Evolutionary conservation across 148 eudicot genomes (phyloP).

Genomic region (Linanthus parryae): DNA sequence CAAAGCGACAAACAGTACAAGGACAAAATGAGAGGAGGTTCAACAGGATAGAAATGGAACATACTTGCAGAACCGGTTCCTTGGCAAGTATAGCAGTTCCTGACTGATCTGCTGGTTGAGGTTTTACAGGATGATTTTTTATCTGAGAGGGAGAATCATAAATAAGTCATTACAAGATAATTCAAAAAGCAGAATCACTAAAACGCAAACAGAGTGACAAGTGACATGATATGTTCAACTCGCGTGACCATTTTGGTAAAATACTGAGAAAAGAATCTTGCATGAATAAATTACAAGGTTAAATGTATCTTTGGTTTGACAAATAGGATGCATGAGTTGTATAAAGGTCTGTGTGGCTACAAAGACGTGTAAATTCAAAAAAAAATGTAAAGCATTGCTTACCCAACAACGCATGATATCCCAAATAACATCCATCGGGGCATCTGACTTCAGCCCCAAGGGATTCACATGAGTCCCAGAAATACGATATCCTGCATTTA

Average conservation of each 20-base stretch:
- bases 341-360: neutral
- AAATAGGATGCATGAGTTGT: neutral
- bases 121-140: conserved; percentile 82
- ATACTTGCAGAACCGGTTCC: conserved; percentile 87
- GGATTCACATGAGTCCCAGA: conserved; percentile 90
- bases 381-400: conserved; percentile 10
- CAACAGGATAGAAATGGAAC: neutral
- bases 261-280: no score
- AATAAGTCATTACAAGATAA: neutral
- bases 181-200: neutral
- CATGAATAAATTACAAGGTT: no score
- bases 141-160: no score
- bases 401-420: conserved; percentile 99
- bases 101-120: conserved; percentile 71
- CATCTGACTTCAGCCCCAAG: conserved; percentile 81
- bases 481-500: conserved; percentile 95
- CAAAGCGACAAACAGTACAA: neutral
- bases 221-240: neutral
- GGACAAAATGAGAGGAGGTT: neutral
- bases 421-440: conserved; percentile 98
- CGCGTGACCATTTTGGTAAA: no score
- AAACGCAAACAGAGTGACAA: neutral
- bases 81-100: conserved; percentile 85
- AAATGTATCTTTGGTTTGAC: no score
- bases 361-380: neutral